Conservation (phyloP, 2,329 filamentous ascomycete genomes). For the Trichoderma breve region DNA sequence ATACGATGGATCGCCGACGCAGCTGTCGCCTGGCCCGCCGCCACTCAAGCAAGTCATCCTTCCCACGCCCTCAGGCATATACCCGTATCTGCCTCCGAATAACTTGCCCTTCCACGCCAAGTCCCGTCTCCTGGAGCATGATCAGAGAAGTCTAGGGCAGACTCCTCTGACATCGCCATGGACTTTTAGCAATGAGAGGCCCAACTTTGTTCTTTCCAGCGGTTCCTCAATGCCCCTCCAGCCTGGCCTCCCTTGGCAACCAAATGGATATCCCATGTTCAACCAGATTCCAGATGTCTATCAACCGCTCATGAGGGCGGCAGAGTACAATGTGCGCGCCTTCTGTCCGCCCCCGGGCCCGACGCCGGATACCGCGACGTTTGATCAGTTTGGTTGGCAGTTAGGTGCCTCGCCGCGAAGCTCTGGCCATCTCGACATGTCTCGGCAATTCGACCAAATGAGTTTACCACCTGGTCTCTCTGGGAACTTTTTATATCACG, state of each 20-base stretch:
- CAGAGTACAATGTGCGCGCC: constrained; percentile 39
- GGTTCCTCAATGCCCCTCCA: neutral
- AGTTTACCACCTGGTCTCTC: neutral
- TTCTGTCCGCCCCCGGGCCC: constrained; percentile 39
- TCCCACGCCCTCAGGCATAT: constrained; percentile 45
- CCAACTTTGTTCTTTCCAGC: constrained; percentile 7
- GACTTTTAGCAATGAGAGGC: neutral
- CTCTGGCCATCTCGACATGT: constrained; percentile 6
- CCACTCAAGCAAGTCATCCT: constrained; percentile 81
- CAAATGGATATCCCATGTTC: constrained; percentile 17
- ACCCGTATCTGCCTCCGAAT: constrained; percentile 20
- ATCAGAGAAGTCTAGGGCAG: neutral
- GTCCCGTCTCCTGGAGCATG: neutral
- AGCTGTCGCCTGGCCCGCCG: constrained; percentile 70
- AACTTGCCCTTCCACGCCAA: constrained; percentile 19
- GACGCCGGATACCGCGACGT: constrained; percentile 32
- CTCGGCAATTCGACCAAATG: neutral
- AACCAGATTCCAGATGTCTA: constrained; percentile 26
- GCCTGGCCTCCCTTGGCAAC: constrained; percentile 5
- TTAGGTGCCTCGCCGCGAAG: constrained; percentile 19
- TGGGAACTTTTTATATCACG: neutral
- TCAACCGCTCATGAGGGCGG: constrained; percentile 36
- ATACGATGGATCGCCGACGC: constrained; percentile 79
- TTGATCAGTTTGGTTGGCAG: constrained; percentile 28
- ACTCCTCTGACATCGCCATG: constrained; percentile 7